Evolutionary conservation across 1,284 basidiomycete genomes (phyloP).

Genomic region (Irpex sp.): DNA sequence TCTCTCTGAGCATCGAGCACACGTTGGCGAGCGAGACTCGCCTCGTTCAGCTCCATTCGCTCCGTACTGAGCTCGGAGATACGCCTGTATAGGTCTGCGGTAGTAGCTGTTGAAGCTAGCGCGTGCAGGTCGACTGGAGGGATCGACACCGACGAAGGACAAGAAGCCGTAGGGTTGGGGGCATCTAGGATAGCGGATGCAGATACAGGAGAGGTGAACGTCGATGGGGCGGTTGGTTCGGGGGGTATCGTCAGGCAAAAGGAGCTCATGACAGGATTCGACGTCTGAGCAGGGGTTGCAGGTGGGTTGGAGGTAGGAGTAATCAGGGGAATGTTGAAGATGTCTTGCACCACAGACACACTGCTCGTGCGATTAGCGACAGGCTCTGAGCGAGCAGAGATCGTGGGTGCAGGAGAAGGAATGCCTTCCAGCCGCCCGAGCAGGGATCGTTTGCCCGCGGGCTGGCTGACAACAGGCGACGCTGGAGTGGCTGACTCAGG

Average conservation of each 20-base stretch:
- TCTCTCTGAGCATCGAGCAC: conserved; percentile 18
- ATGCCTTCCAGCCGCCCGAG: background rate
- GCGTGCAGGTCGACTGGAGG: background rate
- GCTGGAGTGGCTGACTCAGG: background rate
- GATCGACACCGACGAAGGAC: background rate
- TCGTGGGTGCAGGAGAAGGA: background rate
- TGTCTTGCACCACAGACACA: background rate
- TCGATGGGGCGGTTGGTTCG: background rate
- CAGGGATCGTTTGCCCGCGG: background rate
- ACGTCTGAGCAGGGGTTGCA: too few relatives aligned
- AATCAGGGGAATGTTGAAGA: background rate
- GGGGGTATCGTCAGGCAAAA: background rate
- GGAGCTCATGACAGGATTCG: background rate
- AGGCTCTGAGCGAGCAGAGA: background rate
- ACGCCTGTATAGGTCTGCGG: conserved; percentile 10
- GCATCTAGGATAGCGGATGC: background rate
- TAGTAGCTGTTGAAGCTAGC: background rate
- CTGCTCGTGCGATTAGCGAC: background rate
- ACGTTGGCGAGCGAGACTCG: conserved; percentile 11
- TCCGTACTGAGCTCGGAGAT: conserved; percentile 9
- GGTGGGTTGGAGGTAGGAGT: background rate
- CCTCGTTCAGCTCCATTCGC: conserved; percentile 10
- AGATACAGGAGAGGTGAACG: background rate
- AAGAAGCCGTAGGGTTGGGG: background rate
- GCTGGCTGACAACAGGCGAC: background rate